Conservation (phyloP, 805 yeast genomes). For the Lipomyces lipofer region DNA sequence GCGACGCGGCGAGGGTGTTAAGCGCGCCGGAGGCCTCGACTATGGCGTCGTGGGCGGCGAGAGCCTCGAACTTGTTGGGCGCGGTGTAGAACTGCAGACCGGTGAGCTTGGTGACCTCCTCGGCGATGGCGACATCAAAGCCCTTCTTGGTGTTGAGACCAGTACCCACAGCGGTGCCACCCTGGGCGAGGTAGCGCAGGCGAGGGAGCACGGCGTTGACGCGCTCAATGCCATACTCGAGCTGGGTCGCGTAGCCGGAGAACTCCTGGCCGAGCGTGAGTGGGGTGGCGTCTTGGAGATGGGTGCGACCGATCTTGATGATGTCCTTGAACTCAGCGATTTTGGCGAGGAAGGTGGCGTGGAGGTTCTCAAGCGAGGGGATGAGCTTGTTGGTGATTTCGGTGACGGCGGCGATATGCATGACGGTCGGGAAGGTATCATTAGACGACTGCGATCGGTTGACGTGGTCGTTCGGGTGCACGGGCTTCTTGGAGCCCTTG, state of each 20-base stretch:
- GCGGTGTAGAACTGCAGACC: conserved; percentile 90
- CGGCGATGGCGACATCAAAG: conserved; percentile 83
- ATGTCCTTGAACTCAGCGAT: conserved; percentile 81
- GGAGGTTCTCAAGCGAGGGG: conserved; percentile 77
- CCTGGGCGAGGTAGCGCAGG: conserved; percentile 87
- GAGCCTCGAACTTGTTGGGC: conserved; percentile 98
- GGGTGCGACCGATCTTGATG: conserved; percentile 98
- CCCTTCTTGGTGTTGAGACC: conserved; percentile 94
- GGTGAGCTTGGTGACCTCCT: conserved; percentile 78
- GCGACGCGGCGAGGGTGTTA: conserved; percentile 89
- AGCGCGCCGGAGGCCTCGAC: conserved; percentile 98
- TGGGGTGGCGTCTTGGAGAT: conserved; percentile 98
- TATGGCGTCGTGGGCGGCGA: conserved; percentile 98
- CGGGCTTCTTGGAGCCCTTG: conserved; percentile 88
- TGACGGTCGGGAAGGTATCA: conserved; percentile 98
- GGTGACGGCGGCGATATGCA: conserved; percentile 98
- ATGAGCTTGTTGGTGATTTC: conserved; percentile 74
- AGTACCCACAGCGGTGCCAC: conserved; percentile 99
- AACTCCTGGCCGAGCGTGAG: conserved; percentile 97
- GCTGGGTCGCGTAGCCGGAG: conserved; percentile 92
- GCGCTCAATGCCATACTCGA: conserved; percentile 85
- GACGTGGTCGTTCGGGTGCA: conserved; percentile 98
- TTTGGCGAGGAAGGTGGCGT: conserved; percentile 75
- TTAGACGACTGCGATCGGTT: conserved; percentile 98
- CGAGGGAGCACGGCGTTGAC: conserved; percentile 75